A percentile compares a stretch with the other conserved stretches of the same genome.
These are phyloP conservation scores for Agaricus sinodeliciosus DNA, from an alignment of 768 basidiomycete species.

Conservation along the genomic window DNA sequence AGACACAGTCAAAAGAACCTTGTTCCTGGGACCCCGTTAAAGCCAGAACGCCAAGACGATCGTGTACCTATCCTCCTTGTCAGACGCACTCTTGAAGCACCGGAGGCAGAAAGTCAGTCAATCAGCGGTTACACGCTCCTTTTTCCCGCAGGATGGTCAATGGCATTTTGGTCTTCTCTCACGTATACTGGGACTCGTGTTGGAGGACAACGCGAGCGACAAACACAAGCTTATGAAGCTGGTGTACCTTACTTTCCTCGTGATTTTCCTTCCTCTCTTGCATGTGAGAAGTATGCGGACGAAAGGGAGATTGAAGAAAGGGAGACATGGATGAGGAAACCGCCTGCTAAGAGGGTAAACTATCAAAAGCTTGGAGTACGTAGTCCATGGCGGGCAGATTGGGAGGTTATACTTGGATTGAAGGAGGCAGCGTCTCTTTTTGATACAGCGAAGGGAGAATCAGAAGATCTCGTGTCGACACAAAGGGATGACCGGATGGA, in stretches of 20 bases:
- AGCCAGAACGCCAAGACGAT: constrained; percentile 67
- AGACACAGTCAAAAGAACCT: constrained; percentile 40
- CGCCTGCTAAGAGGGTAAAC: constrained; percentile 81
- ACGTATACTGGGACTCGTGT: constrained; percentile 78
- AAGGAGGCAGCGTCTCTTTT: not conserved
- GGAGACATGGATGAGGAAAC: constrained; percentile 68
- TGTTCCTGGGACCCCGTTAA: constrained; percentile 71
- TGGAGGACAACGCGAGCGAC: constrained; percentile 78
- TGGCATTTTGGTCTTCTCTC: constrained; percentile 84
- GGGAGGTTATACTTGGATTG: constrained; percentile 64
- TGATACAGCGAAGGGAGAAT: constrained; percentile 12
- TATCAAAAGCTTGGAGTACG: constrained; percentile 56
- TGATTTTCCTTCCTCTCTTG: constrained; percentile 60
- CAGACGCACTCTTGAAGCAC: constrained; percentile 59
- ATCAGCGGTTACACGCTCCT: constrained; percentile 87
- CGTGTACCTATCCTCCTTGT: constrained; percentile 80
- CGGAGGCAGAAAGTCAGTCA: constrained; percentile 27
- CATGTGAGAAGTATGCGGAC: constrained; percentile 45
- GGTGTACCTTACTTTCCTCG: constrained; percentile 72
- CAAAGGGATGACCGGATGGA: constrained; percentile 39
- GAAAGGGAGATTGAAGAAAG: constrained; percentile 47
- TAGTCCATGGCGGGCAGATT: constrained; percentile 75
- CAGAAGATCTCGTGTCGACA: constrained; percentile 42
- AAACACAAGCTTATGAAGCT: constrained; percentile 78
- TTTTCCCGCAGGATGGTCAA: constrained; percentile 84